Base-by-base conservation (phyloP, 1,139 yeast species). In the Zygoascus meyerae region DNA sequence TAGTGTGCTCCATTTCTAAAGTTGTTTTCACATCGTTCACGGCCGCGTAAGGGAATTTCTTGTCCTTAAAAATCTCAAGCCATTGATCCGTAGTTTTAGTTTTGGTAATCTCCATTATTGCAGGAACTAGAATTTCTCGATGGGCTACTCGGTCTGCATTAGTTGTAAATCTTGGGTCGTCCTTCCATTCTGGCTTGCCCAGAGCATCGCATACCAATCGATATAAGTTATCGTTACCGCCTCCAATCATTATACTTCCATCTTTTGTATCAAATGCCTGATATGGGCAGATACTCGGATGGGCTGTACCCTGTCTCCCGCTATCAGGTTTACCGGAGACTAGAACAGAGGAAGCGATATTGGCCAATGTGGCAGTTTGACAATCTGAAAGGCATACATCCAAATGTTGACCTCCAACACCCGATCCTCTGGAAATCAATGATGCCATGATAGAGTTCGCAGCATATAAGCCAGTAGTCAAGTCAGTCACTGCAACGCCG, bases 401-500 rank as follows among this genome's bases (percentile, higher is more conserved):
- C 30, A 69, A 56, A 45, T 68, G 61, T 53, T 68, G 71, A 31
- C 73, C 73, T 21, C 54, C 50, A 11, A 67, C 67, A 35, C 70
- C 69, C 10, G 66, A 58, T 21, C 52, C 49, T 30, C 70, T 57
- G 36, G 61, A 61, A 31, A 69, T 52, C 44, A 69, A 53, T 2
- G 72, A 67, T 0, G 71, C 73, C 58, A 69, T 55, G 31, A 69
- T 63, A 2, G 72, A 61, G 44, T 67, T 64, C 10, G 66, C 64
- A 1, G 72, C 67, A 48, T 70, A 69, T 34, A 69, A 54, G 0
- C 73, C 74, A 2, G 74, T 66, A 10, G 72, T 69, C 41, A 69
- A 51, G 50, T 70, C 74, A 12, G 71, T 70, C 16, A 70, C 69
- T 4, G 74, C 74, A 2, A 70, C 74, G 4, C 74, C 74, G 4